phyloP scores from a whole-genome alignment of 2,329 filamentous ascomycete species.

The Dothideomycetidae sp. region DNA sequence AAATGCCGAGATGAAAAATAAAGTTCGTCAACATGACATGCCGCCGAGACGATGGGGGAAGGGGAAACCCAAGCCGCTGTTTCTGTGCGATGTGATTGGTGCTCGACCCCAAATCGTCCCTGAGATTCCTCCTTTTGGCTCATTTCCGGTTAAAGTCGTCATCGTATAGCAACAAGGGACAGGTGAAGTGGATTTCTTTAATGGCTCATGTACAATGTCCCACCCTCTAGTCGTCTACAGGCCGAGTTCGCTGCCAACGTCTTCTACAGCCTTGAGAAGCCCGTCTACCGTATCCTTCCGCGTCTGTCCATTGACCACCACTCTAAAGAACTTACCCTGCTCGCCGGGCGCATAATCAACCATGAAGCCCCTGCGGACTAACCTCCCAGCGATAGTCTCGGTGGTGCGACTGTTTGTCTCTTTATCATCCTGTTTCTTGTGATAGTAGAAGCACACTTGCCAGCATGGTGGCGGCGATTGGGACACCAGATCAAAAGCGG shows the following conservation, averaged over 20 bases:
- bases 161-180: too few species aligned
- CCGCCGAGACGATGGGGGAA: too few species aligned
- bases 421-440: conserved; percentile 34
- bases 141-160: too few species aligned
- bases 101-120: too few species aligned
- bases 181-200: too few species aligned
- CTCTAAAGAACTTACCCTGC: conserved; percentile 52
- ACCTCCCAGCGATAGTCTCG: conserved; percentile 36
- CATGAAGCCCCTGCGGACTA: conserved; percentile 53
- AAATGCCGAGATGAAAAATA: too few species aligned
- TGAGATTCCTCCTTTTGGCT: too few species aligned
- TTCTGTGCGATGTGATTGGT: too few species aligned
- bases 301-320: conserved; percentile 52
- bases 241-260: conserved; percentile 23
- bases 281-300: conserved; percentile 45
- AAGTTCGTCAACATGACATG: too few species aligned
- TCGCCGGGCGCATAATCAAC: conserved; percentile 51
- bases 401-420: conserved; percentile 42
- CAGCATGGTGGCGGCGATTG: conserved; percentile 70
- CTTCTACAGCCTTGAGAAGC: conserved; percentile 45
- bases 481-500: conserved; percentile 57
- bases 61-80: too few species aligned
- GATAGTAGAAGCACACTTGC: conserved; percentile 90
- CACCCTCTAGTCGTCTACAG: too few species aligned
- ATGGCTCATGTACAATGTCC: too few species aligned